A percentile compares a stretch with the other conserved stretches of the same genome.
Evolutionary conservation across 257 asterid genomes (phyloP).

Genomic region (Solanum medicagineum): DNA sequence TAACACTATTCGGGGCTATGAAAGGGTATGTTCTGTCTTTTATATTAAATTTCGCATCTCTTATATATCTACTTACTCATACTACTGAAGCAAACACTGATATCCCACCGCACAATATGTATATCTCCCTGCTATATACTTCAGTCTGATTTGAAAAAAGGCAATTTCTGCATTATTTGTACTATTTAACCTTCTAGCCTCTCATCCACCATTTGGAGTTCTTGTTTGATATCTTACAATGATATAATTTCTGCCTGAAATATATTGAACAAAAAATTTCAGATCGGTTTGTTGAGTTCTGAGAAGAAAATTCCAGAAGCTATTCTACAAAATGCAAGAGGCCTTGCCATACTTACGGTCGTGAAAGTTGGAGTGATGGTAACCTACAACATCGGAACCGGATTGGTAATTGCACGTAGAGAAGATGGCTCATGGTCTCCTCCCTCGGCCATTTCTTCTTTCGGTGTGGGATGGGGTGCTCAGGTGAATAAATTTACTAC

Average conservation of each 20-base stretch:
- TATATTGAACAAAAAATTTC: slow-evolving; percentile 6
- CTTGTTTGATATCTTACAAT: background rate
- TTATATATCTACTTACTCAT: background rate
- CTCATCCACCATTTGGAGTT: background rate
- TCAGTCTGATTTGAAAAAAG: background rate
- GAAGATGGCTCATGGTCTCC: slow-evolving; percentile 99
- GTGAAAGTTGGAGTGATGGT: slow-evolving; percentile 89
- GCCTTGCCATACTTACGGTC: slow-evolving; percentile 86
- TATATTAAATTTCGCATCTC: background rate
- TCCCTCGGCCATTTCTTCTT: slow-evolving; percentile 89
- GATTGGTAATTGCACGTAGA: slow-evolving; percentile 77
- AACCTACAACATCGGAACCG: slow-evolving; percentile 91
- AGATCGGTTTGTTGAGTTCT: slow-evolving; percentile 65
- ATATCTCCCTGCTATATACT: background rate
- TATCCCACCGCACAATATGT: background rate
- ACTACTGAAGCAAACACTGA: background rate
- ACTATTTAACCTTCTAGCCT: background rate
- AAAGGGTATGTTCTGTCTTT: slow-evolving; percentile 28
- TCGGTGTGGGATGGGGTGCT: slow-evolving; percentile 98
- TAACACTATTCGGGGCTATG: slow-evolving; percentile 64
- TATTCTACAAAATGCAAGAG: slow-evolving; percentile 79
- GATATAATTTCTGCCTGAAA: background rate
- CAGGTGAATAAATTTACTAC: slow-evolving; percentile 41
- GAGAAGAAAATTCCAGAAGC: slow-evolving; percentile 89
- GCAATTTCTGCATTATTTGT: background rate